A percentile compares a stretch with the other conserved stretches of the same genome.
These are phyloP conservation scores for Chrysanthemum seticuspe DNA, from an alignment of 129 eudicot genomes.

Conservation along the genomic window DNA sequence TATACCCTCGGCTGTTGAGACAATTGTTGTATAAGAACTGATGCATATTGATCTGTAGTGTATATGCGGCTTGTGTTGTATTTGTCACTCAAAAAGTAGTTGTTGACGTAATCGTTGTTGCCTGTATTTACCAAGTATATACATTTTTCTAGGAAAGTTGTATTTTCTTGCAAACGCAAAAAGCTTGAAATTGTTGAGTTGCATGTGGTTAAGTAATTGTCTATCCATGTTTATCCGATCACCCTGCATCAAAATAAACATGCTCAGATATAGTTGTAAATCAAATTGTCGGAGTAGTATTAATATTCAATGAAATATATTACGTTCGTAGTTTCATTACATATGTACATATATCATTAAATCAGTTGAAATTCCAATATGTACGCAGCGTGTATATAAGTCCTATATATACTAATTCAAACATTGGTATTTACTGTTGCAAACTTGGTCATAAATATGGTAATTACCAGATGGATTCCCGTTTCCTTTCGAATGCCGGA, in stretches of 20 bases:
- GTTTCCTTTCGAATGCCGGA: conserved; percentile 36
- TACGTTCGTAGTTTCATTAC: too few species aligned
- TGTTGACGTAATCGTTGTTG: conserved; percentile 53
- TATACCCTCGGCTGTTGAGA: conserved; percentile 36
- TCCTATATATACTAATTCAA: too few species aligned
- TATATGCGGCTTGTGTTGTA: conserved; percentile 24
- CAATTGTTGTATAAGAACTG: conserved; percentile 26
- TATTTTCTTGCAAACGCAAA: conserved; percentile 19
- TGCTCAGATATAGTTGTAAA: background rate
- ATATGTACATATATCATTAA: too few species aligned
- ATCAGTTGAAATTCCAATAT: too few species aligned
- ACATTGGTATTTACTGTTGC: too few species aligned
- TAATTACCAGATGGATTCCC: conserved; percentile 32
- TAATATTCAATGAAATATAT: too few species aligned
- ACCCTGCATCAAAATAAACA: conserved; percentile 22
- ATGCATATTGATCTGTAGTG: conserved; percentile 33
- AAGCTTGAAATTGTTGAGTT: conserved; percentile 11
- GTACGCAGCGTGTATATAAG: too few species aligned
- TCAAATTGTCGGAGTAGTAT: too few species aligned
- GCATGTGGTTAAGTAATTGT: conserved; percentile 40
- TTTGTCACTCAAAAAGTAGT: conserved; percentile 34
- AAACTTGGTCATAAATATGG: too few species aligned
- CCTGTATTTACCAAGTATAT: conserved; percentile 40
- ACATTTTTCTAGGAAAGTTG: conserved; percentile 34
- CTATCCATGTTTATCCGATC: conserved; percentile 31